Base-by-base conservation (phyloP, 2,329 filamentous ascomycete species). In the Plenodomus tracheiphilus region DNA sequence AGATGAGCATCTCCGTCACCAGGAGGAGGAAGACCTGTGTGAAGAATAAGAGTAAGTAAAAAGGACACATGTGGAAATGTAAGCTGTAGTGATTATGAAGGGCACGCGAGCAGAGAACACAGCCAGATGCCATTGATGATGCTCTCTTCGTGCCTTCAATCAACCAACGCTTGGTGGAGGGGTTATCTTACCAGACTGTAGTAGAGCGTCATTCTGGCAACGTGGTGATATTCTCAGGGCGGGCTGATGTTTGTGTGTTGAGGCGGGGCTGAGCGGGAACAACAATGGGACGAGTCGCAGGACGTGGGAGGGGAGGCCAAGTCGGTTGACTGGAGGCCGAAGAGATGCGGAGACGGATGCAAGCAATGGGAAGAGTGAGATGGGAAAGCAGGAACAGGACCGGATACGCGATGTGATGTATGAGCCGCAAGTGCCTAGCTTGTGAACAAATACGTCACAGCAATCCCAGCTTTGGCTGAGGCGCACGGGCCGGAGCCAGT, bases 1-100 rank as follows among this genome's bases (percentile, higher is more conserved):
- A 91, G 64, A 95, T 78, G 53, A 77, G 78, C 88, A 94, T 93
- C 85, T 94, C 89, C 66, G 85, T 80, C 75, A 94, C 84, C 65
- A 94, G 80, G 65, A 93, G 84, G 72, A 88, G 74, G 77, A 95
- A 95, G 66, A 94, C 89, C 90, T 94, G 66, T 4, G 15, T 32
- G 11, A 32, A 32, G 39, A 42, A 38, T 46, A 46, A 49, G 22
- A 59, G 37, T 19, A 55, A 53, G 63, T 71, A 58, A 71, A 37
- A 8, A 54, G 45, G 51, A 51, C 54, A 53, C 41, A 49, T 60
- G 19, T 43, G 21, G 36, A 20, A n/a, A 15, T 45, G 39, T 4
- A 8, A 7, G 21, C 41, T 32, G 21, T 25, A 21, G 30, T 30
- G 30, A 39, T 17, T 30, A 17, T 37, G 36, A 38, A 37, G 20